Evolutionary conservation across 2,329 filamentous ascomycete species (phyloP).

Genomic region (Pseudogymnoascus sp.): DNA sequence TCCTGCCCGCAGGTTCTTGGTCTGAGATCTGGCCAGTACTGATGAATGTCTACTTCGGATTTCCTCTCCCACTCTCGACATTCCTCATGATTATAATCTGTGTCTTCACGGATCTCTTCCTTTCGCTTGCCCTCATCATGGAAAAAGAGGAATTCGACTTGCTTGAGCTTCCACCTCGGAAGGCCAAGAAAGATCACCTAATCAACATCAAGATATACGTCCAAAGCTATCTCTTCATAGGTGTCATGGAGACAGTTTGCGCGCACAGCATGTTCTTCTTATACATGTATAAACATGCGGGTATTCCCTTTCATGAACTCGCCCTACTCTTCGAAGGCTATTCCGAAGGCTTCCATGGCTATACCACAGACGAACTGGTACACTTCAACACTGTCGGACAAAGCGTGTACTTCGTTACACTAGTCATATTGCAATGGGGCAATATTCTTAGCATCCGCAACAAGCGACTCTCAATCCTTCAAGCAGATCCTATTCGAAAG

Average conservation of each 20-base stretch:
- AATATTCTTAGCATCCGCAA: conserved; percentile 42
- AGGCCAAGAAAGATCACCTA: conserved; percentile 39
- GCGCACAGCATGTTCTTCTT: conserved; percentile 47
- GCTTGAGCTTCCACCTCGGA: conserved; percentile 40
- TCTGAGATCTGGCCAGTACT: conserved; percentile 50
- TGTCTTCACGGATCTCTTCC: conserved; percentile 46
- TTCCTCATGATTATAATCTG: conserved; percentile 53
- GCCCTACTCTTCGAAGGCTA: conserved; percentile 43
- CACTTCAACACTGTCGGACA: conserved; percentile 42
- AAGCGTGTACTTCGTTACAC: conserved; percentile 45
- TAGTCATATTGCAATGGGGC: conserved; percentile 46
- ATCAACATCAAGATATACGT: conserved; percentile 43
- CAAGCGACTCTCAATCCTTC: conserved; percentile 41
- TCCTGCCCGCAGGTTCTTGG: conserved; percentile 44
- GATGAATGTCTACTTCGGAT: conserved; percentile 46
- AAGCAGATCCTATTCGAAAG: conserved; percentile 40
- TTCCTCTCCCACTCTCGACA: conserved; percentile 40
- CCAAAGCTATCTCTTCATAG: conserved; percentile 44
- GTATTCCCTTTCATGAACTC: conserved; percentile 38
- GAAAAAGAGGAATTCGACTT: conserved; percentile 46
- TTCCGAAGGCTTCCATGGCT: conserved; percentile 40
- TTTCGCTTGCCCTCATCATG: conserved; percentile 43
- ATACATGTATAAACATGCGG: conserved; percentile 40
- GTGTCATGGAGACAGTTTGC: conserved; percentile 40
- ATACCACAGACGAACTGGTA: conserved; percentile 35